Conservation (phyloP, 2,329 filamentous ascomycete species). For the Cordyceps sp. region DNA sequence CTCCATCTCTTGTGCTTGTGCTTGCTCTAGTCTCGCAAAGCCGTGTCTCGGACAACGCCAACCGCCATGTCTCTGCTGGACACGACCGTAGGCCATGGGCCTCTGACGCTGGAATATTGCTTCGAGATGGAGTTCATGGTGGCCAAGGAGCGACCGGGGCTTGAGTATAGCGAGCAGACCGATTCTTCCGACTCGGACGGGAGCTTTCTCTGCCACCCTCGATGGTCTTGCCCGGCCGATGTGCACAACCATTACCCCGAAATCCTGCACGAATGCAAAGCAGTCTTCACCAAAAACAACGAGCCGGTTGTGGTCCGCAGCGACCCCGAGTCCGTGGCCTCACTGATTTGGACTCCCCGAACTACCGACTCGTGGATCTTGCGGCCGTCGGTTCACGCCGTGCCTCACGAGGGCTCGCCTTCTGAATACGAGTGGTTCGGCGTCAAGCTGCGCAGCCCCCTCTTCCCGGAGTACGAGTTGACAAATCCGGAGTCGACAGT, state of each 20-base stretch:
- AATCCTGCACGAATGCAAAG: conserved; percentile 1
- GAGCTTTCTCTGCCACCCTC: neutral
- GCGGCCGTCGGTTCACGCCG: conserved; percentile 4
- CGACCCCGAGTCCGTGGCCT: conserved; percentile 1
- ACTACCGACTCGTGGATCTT: conserved; percentile 4
- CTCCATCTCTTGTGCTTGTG: too few relatives aligned
- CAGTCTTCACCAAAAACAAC: neutral
- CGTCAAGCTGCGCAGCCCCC: conserved; percentile 9
- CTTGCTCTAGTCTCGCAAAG: too few relatives aligned
- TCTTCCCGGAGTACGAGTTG: neutral
- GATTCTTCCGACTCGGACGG: neutral
- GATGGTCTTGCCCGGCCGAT: conserved; percentile 7
- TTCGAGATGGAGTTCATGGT: conserved; percentile 10
- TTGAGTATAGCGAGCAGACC: neutral
- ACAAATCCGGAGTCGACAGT: neutral
- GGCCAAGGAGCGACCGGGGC: conserved; percentile 4
- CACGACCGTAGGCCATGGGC: neutral
- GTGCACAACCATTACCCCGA: conserved; percentile 1
- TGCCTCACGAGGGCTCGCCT: conserved; percentile 4
- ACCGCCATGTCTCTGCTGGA: neutral
- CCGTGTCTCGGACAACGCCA: too few relatives aligned
- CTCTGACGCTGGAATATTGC: conserved; percentile 2
- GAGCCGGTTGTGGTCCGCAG: conserved; percentile 1
- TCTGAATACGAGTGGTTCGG: conserved; percentile 11
- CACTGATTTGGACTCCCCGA: neutral